Conservation (phyloP, 192 early-diverging fungal genomes). For the Entophlyctis helioformis region DNA sequence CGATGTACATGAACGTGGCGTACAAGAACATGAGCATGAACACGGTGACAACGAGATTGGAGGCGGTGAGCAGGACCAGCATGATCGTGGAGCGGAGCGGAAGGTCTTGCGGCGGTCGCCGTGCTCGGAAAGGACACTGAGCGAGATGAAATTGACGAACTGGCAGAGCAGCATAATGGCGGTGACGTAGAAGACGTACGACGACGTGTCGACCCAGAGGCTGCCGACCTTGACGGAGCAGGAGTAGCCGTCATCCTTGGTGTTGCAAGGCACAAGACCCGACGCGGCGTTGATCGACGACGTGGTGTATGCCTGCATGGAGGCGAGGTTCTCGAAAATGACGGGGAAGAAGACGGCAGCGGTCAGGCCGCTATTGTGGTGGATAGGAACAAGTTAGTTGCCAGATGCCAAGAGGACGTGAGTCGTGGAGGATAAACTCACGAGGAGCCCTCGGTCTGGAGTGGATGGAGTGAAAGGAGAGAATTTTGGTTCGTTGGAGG, state of each 20-base stretch:
- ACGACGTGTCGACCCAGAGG: slow-evolving; percentile 11
- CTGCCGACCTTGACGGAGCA: slow-evolving; percentile 9
- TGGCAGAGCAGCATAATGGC: slow-evolving; percentile 12
- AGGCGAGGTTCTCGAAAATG: slow-evolving; percentile 9
- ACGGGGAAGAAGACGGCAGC: slow-evolving; percentile 17
- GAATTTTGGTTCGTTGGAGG: no score
- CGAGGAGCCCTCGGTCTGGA: no score
- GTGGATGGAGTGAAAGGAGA: no score
- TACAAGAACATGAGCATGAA: no score
- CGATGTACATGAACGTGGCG: no score
- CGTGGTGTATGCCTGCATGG: slow-evolving; percentile 3
- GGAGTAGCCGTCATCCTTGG: slow-evolving; percentile 4
- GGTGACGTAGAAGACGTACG: slow-evolving; percentile 18
- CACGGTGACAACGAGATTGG: no score
- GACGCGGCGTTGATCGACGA: slow-evolving; percentile 7
- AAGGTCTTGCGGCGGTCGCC: no score
- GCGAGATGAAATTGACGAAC: slow-evolving; percentile 11
- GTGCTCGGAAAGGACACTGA: slow-evolving; percentile 25
- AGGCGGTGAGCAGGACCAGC: no score
- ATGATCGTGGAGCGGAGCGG: no score
- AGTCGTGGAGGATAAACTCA: no score
- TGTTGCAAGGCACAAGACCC: slow-evolving; percentile 17
- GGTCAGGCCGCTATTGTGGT: slow-evolving; percentile 1
- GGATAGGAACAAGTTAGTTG: no score
- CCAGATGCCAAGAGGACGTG: no score